phyloP scores from a whole-genome alignment of 2,329 filamentous ascomycete species.

The Diaporthe sp. region DNA sequence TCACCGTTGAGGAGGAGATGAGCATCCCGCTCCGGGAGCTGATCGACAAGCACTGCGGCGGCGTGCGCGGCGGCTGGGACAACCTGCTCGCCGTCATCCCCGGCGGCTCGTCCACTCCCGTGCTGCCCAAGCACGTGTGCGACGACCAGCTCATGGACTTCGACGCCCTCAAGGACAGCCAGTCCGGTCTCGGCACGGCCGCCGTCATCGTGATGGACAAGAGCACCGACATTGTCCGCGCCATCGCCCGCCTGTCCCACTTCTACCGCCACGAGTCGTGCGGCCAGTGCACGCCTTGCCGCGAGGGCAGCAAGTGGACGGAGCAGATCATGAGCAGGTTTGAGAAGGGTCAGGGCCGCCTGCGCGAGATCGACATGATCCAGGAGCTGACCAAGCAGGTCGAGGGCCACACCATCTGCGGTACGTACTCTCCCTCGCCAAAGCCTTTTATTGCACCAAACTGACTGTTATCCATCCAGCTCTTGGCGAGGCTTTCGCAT shows the following conservation, averaged over 20 bases:
- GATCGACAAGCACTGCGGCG: constrained; percentile 98
- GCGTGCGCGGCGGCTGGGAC: constrained; percentile 97
- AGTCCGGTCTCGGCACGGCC: constrained; percentile 96
- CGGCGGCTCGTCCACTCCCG: constrained; percentile 95
- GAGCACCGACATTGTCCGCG: constrained; percentile 93
- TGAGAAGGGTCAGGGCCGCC: constrained; percentile 88
- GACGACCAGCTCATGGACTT: constrained; percentile 99
- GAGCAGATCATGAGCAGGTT: constrained; percentile 99
- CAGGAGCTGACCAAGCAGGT: constrained; percentile 99
- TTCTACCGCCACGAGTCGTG: constrained; percentile 99
- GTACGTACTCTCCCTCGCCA: constrained; percentile 62
- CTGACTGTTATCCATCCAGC: constrained; percentile 63
- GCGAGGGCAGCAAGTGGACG: constrained; percentile 99
- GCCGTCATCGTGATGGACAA: constrained; percentile 99
- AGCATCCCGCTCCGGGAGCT: constrained; percentile 95
- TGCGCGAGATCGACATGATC: constrained; percentile 98
- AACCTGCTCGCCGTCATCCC: constrained; percentile 96
- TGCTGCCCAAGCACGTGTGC: constrained; percentile 90
- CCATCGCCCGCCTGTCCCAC: constrained; percentile 91
- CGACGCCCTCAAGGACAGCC: constrained; percentile 96
- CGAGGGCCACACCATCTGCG: constrained; percentile 98
- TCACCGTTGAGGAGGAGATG: constrained; percentile 99
- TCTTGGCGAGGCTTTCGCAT: constrained; percentile 96
- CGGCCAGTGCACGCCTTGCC: constrained; percentile 99
- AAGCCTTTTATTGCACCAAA: background rate